phyloP scores from a whole-genome alignment of 345 rosid species.

The Rhizophora mangle region DNA sequence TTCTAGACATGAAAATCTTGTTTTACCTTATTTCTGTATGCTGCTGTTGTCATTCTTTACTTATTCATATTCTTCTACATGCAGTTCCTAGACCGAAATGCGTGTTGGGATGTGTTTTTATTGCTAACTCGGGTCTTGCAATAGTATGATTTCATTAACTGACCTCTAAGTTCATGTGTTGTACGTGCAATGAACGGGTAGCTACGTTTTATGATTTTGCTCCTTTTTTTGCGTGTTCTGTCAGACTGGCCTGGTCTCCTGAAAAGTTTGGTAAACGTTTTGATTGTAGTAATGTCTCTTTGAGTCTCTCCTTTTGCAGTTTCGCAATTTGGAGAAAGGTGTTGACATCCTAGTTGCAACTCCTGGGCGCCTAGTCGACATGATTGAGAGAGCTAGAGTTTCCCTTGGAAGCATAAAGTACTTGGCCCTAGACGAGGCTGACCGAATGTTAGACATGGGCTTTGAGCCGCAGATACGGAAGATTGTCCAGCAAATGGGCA shows the following conservation, averaged over 20 bases:
- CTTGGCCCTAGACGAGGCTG: conserved; percentile 58
- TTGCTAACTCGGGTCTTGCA: too few relatives aligned
- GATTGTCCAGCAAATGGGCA: conserved; percentile 48
- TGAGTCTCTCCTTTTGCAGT: conserved; percentile 20
- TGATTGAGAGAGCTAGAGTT: conserved; percentile 46
- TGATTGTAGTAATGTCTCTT: not conserved
- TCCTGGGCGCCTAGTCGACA: conserved; percentile 53
- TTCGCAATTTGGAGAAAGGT: conserved; percentile 44
- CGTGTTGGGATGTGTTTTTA: too few relatives aligned
- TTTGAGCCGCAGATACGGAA: conserved; percentile 58
- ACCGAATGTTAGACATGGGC: conserved; percentile 62
- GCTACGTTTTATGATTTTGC: too few relatives aligned
- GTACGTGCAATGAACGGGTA: too few relatives aligned
- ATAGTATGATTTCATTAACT: too few relatives aligned
- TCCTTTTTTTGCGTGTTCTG: too few relatives aligned
- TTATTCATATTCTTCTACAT: too few relatives aligned
- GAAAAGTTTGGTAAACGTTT: not conserved
- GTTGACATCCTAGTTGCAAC: conserved; percentile 57
- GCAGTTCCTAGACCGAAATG: too few relatives aligned
- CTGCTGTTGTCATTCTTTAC: not conserved
- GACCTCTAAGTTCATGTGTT: too few relatives aligned
- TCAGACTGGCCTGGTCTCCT: too few relatives aligned
- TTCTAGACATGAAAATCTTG: too few relatives aligned
- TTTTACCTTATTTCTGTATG: not conserved
- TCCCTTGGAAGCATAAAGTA: conserved; percentile 39